Percentiles rank a stretch among this genome's conserved stretches.
Conservation (phyloP, 2,329 filamentous ascomycete species). For the Tolypocladium ovalisporum region DNA sequence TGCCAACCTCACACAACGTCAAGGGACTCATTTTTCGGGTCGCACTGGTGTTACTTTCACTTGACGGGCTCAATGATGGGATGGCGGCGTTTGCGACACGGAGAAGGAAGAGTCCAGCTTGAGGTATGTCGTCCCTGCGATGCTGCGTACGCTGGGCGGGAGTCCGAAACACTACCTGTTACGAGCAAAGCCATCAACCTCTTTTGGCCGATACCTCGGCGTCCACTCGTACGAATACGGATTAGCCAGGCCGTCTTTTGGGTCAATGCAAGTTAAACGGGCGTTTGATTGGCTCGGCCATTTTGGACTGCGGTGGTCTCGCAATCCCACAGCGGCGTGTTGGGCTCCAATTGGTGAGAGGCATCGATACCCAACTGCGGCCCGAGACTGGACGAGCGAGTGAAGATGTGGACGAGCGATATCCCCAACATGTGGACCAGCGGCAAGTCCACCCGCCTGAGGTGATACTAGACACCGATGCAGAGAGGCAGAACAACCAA, state of each 20-base stretch:
- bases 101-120: neutral
- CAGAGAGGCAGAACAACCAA: neutral
- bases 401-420: neutral
- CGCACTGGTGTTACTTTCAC: neutral
- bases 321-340: constrained; percentile 11
- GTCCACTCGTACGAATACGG: neutral
- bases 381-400: constrained; percentile 4
- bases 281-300: constrained; percentile 12
- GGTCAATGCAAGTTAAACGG: neutral
- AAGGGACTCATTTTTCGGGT: neutral
- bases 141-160: neutral
- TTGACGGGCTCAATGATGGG: neutral
- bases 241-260: neutral
- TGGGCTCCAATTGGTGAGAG: constrained; percentile 24
- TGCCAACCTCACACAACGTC: neutral
- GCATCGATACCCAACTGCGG: constrained; percentile 27
- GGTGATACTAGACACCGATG: neutral
- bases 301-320: constrained; percentile 13
- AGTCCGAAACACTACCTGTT: neutral
- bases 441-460: neutral
- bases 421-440: neutral
- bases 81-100: neutral
- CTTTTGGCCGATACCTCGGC: neutral
- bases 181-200: neutral
- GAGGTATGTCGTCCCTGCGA: neutral